Percentiles rank a stretch among this genome's conserved stretches.
Evolutionary conservation across 257 asterid species (phyloP).

Genomic region (Forsythia viridissima): DNA sequence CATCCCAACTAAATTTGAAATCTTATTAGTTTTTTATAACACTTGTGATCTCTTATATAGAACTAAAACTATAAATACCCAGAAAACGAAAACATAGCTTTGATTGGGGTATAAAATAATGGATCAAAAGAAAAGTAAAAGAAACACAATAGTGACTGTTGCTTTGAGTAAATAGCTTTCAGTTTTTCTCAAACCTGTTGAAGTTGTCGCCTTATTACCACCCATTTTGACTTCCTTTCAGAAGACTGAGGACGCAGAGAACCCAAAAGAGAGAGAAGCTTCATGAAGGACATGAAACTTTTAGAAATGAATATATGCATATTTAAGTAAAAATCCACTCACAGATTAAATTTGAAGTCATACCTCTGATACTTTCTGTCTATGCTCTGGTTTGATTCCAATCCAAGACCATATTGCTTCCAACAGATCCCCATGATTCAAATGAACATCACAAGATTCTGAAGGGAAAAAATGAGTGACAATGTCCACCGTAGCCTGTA

Average conservation of each 20-base stretch:
- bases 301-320: slow-evolving; percentile 7
- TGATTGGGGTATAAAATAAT: slow-evolving; percentile 4
- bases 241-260: slow-evolving; percentile 93
- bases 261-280: slow-evolving; percentile 92
- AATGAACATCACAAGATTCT: slow-evolving; percentile 83
- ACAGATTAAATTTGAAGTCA: slow-evolving; percentile 19
- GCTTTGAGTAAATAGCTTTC: slow-evolving; percentile 15
- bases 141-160: not conserved
- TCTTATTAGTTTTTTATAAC: not conserved
- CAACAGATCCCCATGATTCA: slow-evolving; percentile 87
- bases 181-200: slow-evolving; percentile 61
- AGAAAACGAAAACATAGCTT: not conserved
- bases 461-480: slow-evolving; percentile 58
- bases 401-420: slow-evolving; percentile 97
- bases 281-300: slow-evolving; percentile 32
- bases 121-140: not conserved
- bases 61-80: slow-evolving; percentile 4
- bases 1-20: not conserved
- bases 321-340: slow-evolving; percentile 6
- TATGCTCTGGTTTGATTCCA: slow-evolving; percentile 76
- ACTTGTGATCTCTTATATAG: not conserved
- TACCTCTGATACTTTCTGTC: slow-evolving; percentile 98
- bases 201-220: slow-evolving; percentile 88
- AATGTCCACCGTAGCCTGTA: slow-evolving; percentile 80
- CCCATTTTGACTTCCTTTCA: slow-evolving; percentile 97